These are phyloP conservation scores for Magnusiomyces clavatus DNA, from an alignment of 1,139 yeast genomes.

Conservation along the genomic window DNA sequence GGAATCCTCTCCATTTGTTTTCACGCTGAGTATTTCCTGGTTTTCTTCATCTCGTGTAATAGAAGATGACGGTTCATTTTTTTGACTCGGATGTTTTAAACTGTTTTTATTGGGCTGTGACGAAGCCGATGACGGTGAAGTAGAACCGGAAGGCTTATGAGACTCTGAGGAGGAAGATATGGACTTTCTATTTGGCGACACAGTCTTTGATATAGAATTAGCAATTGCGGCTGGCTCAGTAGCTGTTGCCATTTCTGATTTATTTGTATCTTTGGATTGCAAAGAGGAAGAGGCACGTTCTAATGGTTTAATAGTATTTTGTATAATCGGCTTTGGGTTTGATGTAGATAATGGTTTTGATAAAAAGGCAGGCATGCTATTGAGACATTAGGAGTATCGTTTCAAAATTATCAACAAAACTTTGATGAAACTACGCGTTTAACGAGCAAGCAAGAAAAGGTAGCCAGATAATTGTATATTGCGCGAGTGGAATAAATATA, in stretches of 20 bases:
- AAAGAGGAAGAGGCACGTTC: background rate
- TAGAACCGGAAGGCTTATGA: background rate
- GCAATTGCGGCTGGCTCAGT: constrained; percentile 1
- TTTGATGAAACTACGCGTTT: too few species aligned
- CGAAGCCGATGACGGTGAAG: background rate
- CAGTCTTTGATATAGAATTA: background rate
- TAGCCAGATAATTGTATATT: background rate
- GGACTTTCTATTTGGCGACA: background rate
- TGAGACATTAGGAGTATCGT: too few species aligned
- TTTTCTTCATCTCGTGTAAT: too few species aligned
- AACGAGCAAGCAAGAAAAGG: too few species aligned
- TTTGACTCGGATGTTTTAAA: too few species aligned
- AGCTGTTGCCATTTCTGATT: constrained; percentile 2
- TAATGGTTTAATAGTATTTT: background rate
- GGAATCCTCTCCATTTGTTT: too few species aligned
- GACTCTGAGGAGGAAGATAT: background rate
- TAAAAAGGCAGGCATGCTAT: too few species aligned
- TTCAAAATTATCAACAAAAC: too few species aligned
- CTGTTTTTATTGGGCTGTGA: background rate
- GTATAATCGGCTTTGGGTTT: background rate
- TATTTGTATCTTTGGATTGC: background rate
- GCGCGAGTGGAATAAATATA: background rate
- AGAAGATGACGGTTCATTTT: too few species aligned
- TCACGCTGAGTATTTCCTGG: too few species aligned
- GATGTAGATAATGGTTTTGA: too few species aligned